A percentile compares a stretch with the other conserved stretches of the same genome.
phyloP scores from a whole-genome alignment of 2,329 filamentous ascomycete genomes.

The Lasiodiplodia theobromae region DNA sequence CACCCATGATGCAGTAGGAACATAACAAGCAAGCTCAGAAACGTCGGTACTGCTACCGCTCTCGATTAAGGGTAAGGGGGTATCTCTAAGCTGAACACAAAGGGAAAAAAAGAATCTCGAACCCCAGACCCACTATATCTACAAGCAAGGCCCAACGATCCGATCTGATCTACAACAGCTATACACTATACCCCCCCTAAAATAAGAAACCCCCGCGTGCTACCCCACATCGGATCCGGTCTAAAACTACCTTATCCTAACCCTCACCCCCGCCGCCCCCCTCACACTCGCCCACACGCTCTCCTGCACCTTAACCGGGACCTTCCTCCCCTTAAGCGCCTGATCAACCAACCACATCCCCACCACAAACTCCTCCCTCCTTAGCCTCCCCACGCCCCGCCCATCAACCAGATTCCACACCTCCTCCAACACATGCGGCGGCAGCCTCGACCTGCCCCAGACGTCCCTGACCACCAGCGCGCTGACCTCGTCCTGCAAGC shows the following conservation, averaged over 20 bases:
- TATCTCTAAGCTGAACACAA: neutral
- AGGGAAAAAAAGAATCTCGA: neutral
- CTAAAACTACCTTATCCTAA: constrained; percentile 31
- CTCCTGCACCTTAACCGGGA: constrained; percentile 72
- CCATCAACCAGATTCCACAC: constrained; percentile 79
- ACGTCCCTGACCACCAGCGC: constrained; percentile 76
- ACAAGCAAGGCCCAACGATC: no score
- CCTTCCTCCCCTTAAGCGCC: constrained; percentile 77
- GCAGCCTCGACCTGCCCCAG: constrained; percentile 75
- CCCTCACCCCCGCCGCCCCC: constrained; percentile 51
- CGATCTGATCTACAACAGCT: neutral
- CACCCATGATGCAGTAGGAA: no score
- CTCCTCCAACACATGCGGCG: constrained; percentile 72
- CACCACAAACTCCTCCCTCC: constrained; percentile 78
- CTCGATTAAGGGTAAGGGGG: neutral
- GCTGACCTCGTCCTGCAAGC: constrained; percentile 56
- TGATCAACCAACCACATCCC: constrained; percentile 86
- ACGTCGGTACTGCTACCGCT: no score
- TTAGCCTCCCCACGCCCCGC: constrained; percentile 62
- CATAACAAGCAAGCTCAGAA: no score
- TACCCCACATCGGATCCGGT: no score
- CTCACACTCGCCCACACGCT: constrained; percentile 78
- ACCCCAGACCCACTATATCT: neutral
- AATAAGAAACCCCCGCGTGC: neutral
- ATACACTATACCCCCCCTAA: neutral